A percentile compares a stretch with the other conserved stretches of the same genome.
phyloP scores from a whole-genome alignment of 768 basidiomycete species.

The Lepiota venenata region DNA sequence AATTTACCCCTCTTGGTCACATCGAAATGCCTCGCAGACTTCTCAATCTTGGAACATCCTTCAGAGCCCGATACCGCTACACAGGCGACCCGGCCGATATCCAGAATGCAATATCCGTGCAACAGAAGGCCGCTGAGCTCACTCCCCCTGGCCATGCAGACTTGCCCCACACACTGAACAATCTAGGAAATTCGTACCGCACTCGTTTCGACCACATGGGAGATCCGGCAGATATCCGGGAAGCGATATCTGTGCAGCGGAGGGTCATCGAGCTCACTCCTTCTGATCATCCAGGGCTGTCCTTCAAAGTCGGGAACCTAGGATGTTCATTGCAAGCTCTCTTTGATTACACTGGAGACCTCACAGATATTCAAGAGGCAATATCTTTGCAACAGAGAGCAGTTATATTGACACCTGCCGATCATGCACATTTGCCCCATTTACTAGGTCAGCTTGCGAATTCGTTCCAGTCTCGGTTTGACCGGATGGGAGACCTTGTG shows the following conservation, averaged over 20 bases:
- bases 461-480: conserved; percentile 1
- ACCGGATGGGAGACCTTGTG: not conserved
- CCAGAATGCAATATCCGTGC: conserved; percentile 17
- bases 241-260: not conserved
- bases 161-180: not conserved
- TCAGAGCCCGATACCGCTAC: not conserved
- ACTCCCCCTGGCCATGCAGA: conserved; percentile 15
- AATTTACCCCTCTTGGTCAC: not conserved
- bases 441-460: not conserved
- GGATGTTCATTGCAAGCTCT: not conserved
- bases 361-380: not conserved
- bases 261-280: not conserved
- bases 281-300: not conserved
- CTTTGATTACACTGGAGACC: not conserved
- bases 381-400: conserved; percentile 1
- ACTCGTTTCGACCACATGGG: conserved; percentile 13
- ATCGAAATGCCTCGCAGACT: not conserved
- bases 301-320: not conserved
- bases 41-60: conserved; percentile 13
- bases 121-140: conserved; percentile 18
- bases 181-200: conserved; percentile 20
- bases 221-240: conserved; percentile 10
- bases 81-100: conserved; percentile 19
- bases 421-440: conserved; percentile 8
- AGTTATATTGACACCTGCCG: not conserved